These are phyloP conservation scores for sorghum (Sorghum bicolor) DNA, from an alignment of 176 grass and related monocot genomes.

Conservation along the genomic window Sorghum_bicolor_NCBIv3 NC_012871.2:70264501-70265000, in stretches of 20 bases:
- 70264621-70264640: background rate
- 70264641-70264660: constrained; percentile 15
- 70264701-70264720: constrained; percentile 27
- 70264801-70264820: constrained; percentile 35
- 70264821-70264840: background rate
- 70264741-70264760: constrained; percentile 39
- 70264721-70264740: constrained; percentile 33
- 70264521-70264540: background rate
- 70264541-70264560: background rate
- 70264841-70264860: constrained; percentile 63
- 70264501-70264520: too few relatives aligned
- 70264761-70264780: constrained; percentile 46
- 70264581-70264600: background rate
- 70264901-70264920: constrained; percentile 79
- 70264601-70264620: background rate
- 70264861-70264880: constrained; percentile 66
- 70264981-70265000: constrained; percentile 26
- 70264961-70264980: constrained; percentile 28
- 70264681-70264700: constrained; percentile 36
- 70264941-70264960: constrained; percentile 67
- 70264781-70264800: constrained; percentile 16
- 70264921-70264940: constrained; percentile 60
- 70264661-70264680: constrained; percentile 16
- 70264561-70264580: background rate
- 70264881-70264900: constrained; percentile 60